A percentile compares a stretch with the other conserved stretches of the same genome.
These are phyloP conservation scores for Camelina neglecta DNA, from an alignment of 345 rosid species.

Conservation along the genomic window DNA sequence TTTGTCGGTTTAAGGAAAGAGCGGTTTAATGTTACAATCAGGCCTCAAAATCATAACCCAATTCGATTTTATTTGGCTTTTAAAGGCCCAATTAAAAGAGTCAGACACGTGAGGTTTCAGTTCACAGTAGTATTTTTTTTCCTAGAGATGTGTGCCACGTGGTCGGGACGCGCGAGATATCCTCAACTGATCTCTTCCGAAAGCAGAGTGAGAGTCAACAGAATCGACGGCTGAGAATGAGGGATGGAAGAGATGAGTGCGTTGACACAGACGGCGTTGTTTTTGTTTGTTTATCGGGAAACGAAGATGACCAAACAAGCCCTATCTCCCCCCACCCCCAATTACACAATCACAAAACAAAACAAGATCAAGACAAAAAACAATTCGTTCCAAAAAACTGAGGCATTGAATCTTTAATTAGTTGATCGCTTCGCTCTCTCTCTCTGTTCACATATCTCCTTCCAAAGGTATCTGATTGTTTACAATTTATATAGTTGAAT, in stretches of 20 bases:
- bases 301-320: conserved; percentile 73
- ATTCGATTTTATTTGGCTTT: neutral
- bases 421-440: conserved; percentile 12
- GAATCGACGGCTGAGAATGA: conserved; percentile 39
- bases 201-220: conserved; percentile 24
- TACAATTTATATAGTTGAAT: neutral
- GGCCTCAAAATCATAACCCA: neutral
- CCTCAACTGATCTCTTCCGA: conserved; percentile 29
- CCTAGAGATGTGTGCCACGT: conserved; percentile 40
- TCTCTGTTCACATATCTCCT: conserved; percentile 17
- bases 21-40: neutral
- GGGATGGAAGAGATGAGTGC: neutral
- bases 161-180: conserved; percentile 3
- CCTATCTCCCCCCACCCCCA: conserved; percentile 47
- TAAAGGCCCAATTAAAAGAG: neutral
- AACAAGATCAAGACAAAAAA: conserved; percentile 26
- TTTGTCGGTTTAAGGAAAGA: conserved; percentile 1
- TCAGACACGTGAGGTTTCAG: neutral
- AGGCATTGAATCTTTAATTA: conserved; percentile 13
- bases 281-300: conserved; percentile 51
- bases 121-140: neutral
- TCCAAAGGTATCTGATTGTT: conserved; percentile 21
- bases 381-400: conserved; percentile 27
- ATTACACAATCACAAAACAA: too few relatives aligned
- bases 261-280: conserved; percentile 26